Base-by-base conservation (phyloP, 148 eudicot species). In the Pouteria glomerata region DNA sequence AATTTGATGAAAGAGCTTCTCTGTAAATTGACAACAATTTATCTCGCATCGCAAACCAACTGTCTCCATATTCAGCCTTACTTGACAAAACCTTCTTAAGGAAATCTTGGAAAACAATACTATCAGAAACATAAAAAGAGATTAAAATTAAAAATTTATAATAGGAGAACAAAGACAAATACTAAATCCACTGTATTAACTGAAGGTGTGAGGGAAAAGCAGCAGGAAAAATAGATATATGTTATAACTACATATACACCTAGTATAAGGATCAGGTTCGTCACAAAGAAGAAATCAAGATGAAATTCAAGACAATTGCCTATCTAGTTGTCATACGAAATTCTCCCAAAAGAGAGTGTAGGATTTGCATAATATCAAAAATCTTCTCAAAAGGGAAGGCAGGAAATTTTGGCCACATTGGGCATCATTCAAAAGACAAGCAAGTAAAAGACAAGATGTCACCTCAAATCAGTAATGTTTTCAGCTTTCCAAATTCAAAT, bases 71-170 rank as follows among this genome's bases (percentile, higher is more conserved):
- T 35, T 75, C 84, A 59, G 77, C 80, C 69, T 80, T 84, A 57
- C 77, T 85, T 42, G 82, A 82, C 74, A 86, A 79, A 75, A 91
- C 78, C 87, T 78, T 78, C 83, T 82, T 88, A 74, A 95, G 88
- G 82, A 95, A 84, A 82, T 86, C 88, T 86, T 81, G 90, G 80
- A 91, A 81, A 80, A 86, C 84, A 89, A 72, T 73, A 78, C 98
- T 94, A 85, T 63, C 60, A 76, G 39, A 83, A 61, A 83, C 74
- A 81, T 70, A 61, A 73, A 81, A 74, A 81, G 63, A 23, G 29
- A 58, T n/a, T 31, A 66, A 34, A 76, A 76, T 79, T 76, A 42
- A 82, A 50, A 59, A 60, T 57, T 70, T 69, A 23, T 53, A 41
- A 76, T 34, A 48, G 69, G 52, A 75, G n/a, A 66, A 35, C 10